Conservation (phyloP, 768 basidiomycete genomes). For the Termitomyces sp. region DNA sequence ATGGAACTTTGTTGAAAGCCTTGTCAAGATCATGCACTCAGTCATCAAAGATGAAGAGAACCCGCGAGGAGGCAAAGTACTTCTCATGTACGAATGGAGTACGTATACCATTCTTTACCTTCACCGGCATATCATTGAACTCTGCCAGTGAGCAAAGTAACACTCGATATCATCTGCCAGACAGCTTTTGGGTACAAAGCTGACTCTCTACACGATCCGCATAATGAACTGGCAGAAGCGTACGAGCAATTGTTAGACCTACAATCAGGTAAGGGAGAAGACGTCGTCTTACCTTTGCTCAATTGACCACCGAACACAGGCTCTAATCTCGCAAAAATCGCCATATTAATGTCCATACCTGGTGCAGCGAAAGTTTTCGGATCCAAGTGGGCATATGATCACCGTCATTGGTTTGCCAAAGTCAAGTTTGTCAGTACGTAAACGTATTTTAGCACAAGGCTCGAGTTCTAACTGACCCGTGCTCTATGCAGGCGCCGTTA, state of each 20-base stretch:
- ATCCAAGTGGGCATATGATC: constrained; percentile 25
- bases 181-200: constrained; percentile 44
- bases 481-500: background rate
- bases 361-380: constrained; percentile 24
- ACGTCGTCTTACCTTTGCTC: background rate
- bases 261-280: constrained; percentile 27
- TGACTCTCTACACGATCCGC: constrained; percentile 37
- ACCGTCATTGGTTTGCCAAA: constrained; percentile 12
- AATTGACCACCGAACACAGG: constrained; percentile 6
- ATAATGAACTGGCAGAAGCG: constrained; percentile 43
- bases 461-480: background rate
- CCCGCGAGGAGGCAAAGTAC: constrained; percentile 21
- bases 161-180: constrained; percentile 46
- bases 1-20: constrained; percentile 13
- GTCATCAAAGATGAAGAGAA: constrained; percentile 21
- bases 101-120: constrained; percentile 14
- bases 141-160: constrained; percentile 40
- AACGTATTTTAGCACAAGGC: background rate
- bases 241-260: constrained; percentile 37
- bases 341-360: constrained; percentile 29
- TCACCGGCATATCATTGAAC: background rate
- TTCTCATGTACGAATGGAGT: constrained; percentile 44
- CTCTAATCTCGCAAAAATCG: constrained; percentile 30
- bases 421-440: constrained; percentile 6
- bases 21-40: constrained; percentile 29